These are phyloP conservation scores for Populus deltoides DNA, from an alignment of 345 rosid species.

Conservation along the genomic window DNA sequence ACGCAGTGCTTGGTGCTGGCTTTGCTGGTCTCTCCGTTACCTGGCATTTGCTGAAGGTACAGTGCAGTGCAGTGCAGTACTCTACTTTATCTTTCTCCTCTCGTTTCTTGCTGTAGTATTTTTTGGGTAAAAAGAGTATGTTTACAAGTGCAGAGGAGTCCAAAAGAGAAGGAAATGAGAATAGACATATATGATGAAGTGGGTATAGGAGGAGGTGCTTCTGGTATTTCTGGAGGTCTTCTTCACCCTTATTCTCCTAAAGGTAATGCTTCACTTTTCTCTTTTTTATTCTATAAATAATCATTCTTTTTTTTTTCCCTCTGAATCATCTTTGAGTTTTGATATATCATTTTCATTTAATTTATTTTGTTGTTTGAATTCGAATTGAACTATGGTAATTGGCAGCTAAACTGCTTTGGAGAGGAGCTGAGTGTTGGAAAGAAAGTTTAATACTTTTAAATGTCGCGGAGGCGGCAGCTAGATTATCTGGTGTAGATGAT, in stretches of 20 bases:
- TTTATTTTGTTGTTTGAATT: neutral
- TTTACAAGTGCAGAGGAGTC: constrained; percentile 46
- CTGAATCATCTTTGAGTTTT: neutral
- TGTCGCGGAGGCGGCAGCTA: constrained; percentile 54
- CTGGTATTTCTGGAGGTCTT: constrained; percentile 93
- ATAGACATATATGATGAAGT: constrained; percentile 81
- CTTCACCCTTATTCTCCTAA: constrained; percentile 93
- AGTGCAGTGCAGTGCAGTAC: too few species aligned
- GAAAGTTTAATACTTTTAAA: constrained; percentile 66
- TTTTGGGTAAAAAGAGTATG: neutral
- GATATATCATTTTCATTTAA: neutral
- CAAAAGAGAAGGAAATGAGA: constrained; percentile 40
- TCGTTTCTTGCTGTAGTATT: neutral
- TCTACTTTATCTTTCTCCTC: neutral
- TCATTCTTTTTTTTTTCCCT: neutral
- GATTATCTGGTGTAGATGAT: constrained; percentile 19
- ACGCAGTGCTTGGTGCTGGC: constrained; percentile 94
- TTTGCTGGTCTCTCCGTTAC: constrained; percentile 94
- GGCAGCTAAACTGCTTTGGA: constrained; percentile 83
- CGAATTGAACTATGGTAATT: neutral
- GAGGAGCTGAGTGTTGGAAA: constrained; percentile 80
- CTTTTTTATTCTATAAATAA: neutral
- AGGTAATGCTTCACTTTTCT: constrained; percentile 37
- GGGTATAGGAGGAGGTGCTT: constrained; percentile 93
- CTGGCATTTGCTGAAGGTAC: constrained; percentile 76